Base-by-base conservation (phyloP, 805 yeast genomes). In the Cyberlindnera amylophila region DNA sequence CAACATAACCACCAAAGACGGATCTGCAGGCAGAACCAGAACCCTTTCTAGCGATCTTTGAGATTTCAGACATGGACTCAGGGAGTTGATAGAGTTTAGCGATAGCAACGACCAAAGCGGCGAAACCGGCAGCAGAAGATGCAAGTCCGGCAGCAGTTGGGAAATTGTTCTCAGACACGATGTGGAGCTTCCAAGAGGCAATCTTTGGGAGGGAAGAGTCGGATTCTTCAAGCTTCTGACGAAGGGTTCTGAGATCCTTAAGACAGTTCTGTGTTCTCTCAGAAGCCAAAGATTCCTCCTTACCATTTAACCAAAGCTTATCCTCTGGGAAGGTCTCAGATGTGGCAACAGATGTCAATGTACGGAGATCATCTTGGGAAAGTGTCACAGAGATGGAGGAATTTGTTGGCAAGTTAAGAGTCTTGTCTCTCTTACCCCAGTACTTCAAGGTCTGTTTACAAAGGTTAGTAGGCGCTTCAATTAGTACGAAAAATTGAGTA, bases 141-240 rank as follows among this genome's bases (percentile, higher is more conserved):
- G 99, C 99, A 54, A 93, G 75, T 3, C 99, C 99, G 6, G 99
- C 99, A 26, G 99, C 99, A 19, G 99, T 93, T 39, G 99, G 99
- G 74, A 93, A 93, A 67, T 93, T 93, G 70, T 93, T 93, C 61
- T 88, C 96, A 21, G 95, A 82, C 12, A 87, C 95, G 53, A 93
- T 85, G 55, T 82, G 87, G 44, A 93, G 70, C 39, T 75, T 72
- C 76, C 76, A 79, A 15, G 69, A 55, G 26, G 91, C 75, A 45
- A 89, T 70, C 55, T 69, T 72, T 32, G 90, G 86, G 50, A 82
- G 65, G 1, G 67, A 46, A 0, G 71, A 29, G 57, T 86, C 78
- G 13, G 53, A 49, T 2, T 51, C 52, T 64, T 90, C 97, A 38
- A 84, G 56, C 49, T 72, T 69, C 21, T 57, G 52, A 63, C 99